Evolutionary conservation across 805 yeast species (phyloP), one percentile per base, ranked within the genome.

Genomic region (Pachysolen tannophilus): DNA sequence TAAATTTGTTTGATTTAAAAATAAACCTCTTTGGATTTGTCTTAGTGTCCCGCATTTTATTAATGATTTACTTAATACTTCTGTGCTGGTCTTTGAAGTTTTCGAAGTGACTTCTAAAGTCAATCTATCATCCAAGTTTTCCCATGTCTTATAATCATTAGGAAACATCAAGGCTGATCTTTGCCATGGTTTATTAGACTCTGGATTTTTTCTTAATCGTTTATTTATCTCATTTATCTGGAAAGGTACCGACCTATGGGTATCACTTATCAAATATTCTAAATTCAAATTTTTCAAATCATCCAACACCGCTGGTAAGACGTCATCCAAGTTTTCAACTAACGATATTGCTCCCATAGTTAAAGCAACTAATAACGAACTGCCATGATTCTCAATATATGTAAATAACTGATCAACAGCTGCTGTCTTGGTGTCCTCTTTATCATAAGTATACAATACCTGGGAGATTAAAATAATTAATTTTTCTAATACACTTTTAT

Each of bases 331-430:
- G 31, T 75, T 64, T 33, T 85, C 82, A 8, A 78, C 62, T 3
- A 92, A 65, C 0, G 84, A 67, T 16, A 90, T 75, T 0, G 94
- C 87, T 4, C 95, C 96, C 28, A 90, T 62, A 1, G 86, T 72
- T 39, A 88, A 56, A 0, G 84, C 78, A 2, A 83, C 75, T 17
- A 75, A 49, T 30, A 85, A 57, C 3, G 87, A 75, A 1, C 82
- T 64, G 0, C 94, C 95, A 38, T 70, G 55, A 4, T 59, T 63
- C 40, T 72, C 79, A 27, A 87, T 73, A 46, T 68, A 75, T 17
- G 69, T 66, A 45, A 82, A 80, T 29, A 90, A 57, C 53, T 86
- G 95, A 46, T 87, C 95, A 31, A 83, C 50, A 0, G 97, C 95
- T 1, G 87, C 88, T 43, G 77, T 81, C 39, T 75, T 78, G 1